Evolutionary conservation across 306 rosid genomes (phyloP).

Genomic region (Phaseolus lunatus): DNA sequence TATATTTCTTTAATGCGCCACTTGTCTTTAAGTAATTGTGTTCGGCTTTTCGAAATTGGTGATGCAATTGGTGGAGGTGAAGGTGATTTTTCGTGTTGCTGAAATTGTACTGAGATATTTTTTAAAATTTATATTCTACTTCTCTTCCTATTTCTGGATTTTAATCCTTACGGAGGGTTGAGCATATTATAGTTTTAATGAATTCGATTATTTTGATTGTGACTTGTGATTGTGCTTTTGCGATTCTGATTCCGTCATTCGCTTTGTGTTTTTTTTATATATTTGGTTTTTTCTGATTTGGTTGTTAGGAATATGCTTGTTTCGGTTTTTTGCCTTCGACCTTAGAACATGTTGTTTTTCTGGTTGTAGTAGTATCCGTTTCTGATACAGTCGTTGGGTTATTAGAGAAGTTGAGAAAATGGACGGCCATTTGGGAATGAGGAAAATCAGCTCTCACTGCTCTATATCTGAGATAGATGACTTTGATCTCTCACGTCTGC

Average conservation of each 20-base stretch:
- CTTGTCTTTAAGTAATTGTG: neutral
- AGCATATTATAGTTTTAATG: slow-evolving; percentile 3
- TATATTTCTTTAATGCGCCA: slow-evolving; percentile 30
- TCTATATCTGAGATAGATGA: slow-evolving; percentile 87
- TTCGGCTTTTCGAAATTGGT: slow-evolving; percentile 2
- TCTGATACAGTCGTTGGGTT: slow-evolving; percentile 28
- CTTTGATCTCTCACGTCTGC: slow-evolving; percentile 73
- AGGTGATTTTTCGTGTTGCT: neutral
- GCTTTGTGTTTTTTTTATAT: neutral
- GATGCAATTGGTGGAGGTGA: slow-evolving; percentile 9
- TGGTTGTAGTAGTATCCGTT: slow-evolving; percentile 39
- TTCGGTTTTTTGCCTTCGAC: slow-evolving; percentile 36
- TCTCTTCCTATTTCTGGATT: slow-evolving; percentile 17
- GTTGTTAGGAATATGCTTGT: slow-evolving; percentile 21
- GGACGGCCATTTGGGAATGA: slow-evolving; percentile 71
- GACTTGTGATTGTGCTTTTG: slow-evolving; percentile 35
- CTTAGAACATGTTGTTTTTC: slow-evolving; percentile 7
- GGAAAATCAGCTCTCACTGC: slow-evolving; percentile 72
- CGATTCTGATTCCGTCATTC: slow-evolving; percentile 35
- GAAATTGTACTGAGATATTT: slow-evolving; percentile 11
- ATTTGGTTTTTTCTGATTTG: slow-evolving; percentile 4
- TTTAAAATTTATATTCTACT: neutral
- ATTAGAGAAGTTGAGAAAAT: slow-evolving; percentile 53
- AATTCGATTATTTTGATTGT: slow-evolving; percentile 24
- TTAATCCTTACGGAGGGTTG: slow-evolving; percentile 1